A percentile compares a stretch with the other conserved stretches of the same genome.
Evolutionary conservation across 2,329 filamentous ascomycete genomes (phyloP).

Genomic region (Claviceps sp.): DNA sequence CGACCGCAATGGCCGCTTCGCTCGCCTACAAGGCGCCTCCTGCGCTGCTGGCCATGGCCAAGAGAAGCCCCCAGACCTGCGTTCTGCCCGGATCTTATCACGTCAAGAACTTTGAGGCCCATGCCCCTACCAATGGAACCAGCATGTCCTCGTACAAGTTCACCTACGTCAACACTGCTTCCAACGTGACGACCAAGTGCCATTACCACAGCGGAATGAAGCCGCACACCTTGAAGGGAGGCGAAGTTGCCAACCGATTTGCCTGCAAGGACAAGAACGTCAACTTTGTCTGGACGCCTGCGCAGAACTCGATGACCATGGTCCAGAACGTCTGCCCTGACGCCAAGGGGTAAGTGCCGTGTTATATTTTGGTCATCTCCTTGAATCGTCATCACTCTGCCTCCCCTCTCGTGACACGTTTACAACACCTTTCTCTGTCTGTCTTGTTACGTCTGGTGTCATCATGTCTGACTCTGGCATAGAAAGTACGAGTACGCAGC

Average conservation of each 20-base stretch:
- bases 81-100: slow-evolving; percentile 25
- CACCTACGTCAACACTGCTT: slow-evolving; percentile 26
- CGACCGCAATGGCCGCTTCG: slow-evolving; percentile 10
- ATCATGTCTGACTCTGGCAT: neutral
- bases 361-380: neutral
- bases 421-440: neutral
- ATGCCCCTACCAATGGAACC: slow-evolving; percentile 20
- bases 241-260: slow-evolving; percentile 21
- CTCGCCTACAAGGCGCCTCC: slow-evolving; percentile 16
- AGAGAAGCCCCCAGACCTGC: slow-evolving; percentile 17
- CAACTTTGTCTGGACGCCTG: slow-evolving; percentile 28
- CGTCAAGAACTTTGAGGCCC: slow-evolving; percentile 24
- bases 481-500: slow-evolving; percentile 15
- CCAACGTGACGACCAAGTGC: slow-evolving; percentile 27
- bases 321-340: slow-evolving; percentile 31
- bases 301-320: slow-evolving; percentile 22
- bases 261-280: slow-evolving; percentile 27
- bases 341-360: slow-evolving; percentile 19
- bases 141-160: slow-evolving; percentile 24
- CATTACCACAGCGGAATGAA: slow-evolving; percentile 28
- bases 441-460: neutral
- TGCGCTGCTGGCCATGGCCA: slow-evolving; percentile 13
- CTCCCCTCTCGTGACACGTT: neutral
- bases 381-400: neutral
- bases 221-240: slow-evolving; percentile 17